A percentile compares a stretch with the other conserved stretches of the same genome.
Evolutionary conservation across 2,329 filamentous ascomycete genomes (phyloP).

Genomic region (Ophiostoma himal-ulmi): DNA sequence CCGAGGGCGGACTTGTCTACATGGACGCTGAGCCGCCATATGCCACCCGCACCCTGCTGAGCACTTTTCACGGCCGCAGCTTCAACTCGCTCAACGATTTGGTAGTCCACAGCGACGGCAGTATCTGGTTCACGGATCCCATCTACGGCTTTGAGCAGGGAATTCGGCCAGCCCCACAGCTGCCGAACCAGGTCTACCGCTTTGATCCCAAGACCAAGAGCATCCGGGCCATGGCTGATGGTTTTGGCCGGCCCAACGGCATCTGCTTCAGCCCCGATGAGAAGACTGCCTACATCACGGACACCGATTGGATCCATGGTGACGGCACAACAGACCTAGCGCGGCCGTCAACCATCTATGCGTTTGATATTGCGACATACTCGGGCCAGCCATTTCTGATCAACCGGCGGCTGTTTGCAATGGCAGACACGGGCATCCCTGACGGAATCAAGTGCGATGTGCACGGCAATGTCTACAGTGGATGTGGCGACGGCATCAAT

Average conservation of each 20-base stretch:
- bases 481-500: constrained; percentile 44
- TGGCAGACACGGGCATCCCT: constrained; percentile 42
- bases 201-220: constrained; percentile 38
- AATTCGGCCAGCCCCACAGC: constrained; percentile 39
- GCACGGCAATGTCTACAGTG: constrained; percentile 43
- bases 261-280: constrained; percentile 38
- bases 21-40: constrained; percentile 34
- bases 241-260: constrained; percentile 40
- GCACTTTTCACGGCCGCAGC: constrained; percentile 39
- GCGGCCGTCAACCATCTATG: constrained; percentile 33
- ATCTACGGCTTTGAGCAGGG: constrained; percentile 41
- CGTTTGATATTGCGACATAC: constrained; percentile 41
- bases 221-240: constrained; percentile 44
- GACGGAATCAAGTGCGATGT: constrained; percentile 39
- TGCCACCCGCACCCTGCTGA: constrained; percentile 34
- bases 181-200: constrained; percentile 46
- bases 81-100: constrained; percentile 46
- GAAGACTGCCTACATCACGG: constrained; percentile 40
- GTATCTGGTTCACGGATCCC: constrained; percentile 47
- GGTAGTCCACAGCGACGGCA: constrained; percentile 35
- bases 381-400: constrained; percentile 38
- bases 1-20: constrained; percentile 35
- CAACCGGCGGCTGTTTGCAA: constrained; percentile 49
- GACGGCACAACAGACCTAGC: constrained; percentile 31
- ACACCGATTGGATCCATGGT: constrained; percentile 33